Base-by-base conservation (phyloP, 257 asterid genomes). In the Solanum virginianum region DNA sequence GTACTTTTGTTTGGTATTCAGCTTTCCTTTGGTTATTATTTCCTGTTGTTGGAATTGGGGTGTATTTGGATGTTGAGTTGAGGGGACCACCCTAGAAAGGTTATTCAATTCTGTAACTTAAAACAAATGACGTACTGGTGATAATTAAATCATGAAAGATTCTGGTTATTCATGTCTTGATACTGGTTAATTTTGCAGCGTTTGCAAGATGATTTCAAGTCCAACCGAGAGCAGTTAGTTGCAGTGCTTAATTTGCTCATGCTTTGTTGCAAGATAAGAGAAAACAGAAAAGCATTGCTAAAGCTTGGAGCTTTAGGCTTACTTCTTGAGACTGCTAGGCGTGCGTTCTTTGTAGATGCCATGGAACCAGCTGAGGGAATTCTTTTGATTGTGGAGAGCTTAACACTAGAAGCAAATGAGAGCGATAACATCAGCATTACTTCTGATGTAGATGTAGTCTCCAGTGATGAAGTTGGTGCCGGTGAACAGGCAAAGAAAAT, bases 351-450 rank as follows among this genome's bases (percentile, higher is more conserved):
- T 79, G 95, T 97, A 36, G 99, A 97, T 89, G 99, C 98, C 45
- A 97, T 97, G 97, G 99, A 97, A 87, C 98, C 98, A 84, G 99
- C 99, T 81, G 99, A 97, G 91, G 99, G 99, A 60, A 97, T 97
- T 87, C 91, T 97, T 55, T 88, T 93, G 86, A 97, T 97, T 85
- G 99, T 97, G 83, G 99, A 97, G 93, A 90, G 94, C 85, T 95
- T 97, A 85, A 94, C 99, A 10, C 81, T 95, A 91, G 99, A 95
- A 93, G 98, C 99, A 83, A 97, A 97, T 79, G 98, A 95, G 88
- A 95, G 98, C 74, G 97, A 94, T 86, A 92, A 87, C 90, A 92
- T 97, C 84, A 94, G 93, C 89, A 92, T 97, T 56, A 88, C 96
- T 49, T 90, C 98, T 1, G 98, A 98, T 77, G 97, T 89, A 77